phyloP scores from a whole-genome alignment of 2,329 filamentous ascomycete genomes.

The Colletotrichum falcatum region DNA sequence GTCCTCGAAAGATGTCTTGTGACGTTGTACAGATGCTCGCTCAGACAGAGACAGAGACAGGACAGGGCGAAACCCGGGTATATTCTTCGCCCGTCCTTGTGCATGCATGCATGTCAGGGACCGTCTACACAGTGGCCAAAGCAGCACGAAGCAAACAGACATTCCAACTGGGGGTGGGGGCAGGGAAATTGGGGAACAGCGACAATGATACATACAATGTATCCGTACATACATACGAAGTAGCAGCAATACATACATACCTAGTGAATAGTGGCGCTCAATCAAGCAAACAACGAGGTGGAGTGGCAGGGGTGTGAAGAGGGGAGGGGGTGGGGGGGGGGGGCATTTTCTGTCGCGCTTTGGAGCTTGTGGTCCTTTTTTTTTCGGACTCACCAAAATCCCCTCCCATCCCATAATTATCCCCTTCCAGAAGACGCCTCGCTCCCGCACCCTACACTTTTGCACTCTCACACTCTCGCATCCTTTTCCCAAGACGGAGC shows the following conservation, averaged over 20 bases:
- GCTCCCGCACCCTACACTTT: not conserved
- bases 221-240: too few relatives aligned
- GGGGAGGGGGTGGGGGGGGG: not conserved
- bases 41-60: slow-evolving; percentile 29
- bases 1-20: not conserved
- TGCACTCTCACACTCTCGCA: slow-evolving; percentile 15
- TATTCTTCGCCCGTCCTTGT: too few relatives aligned
- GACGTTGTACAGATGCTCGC: slow-evolving; percentile 13
- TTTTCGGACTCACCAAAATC: not conserved
- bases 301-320: slow-evolving; percentile 14
- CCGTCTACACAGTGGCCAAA: not conserved
- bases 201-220: not conserved
- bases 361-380: slow-evolving; percentile 6
- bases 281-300: not conserved
- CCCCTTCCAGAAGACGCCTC: not conserved
- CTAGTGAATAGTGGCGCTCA: too few relatives aligned
- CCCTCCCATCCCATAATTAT: not conserved
- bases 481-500: not conserved
- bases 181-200: not conserved
- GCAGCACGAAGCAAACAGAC: not conserved
- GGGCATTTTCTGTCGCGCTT: not conserved
- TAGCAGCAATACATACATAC: too few relatives aligned
- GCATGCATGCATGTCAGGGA: not conserved
- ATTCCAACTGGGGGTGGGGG: not conserved
- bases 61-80: not conserved